Base-by-base conservation (phyloP, 257 asterid genomes). In the Nicotiana benthamiana region DNA sequence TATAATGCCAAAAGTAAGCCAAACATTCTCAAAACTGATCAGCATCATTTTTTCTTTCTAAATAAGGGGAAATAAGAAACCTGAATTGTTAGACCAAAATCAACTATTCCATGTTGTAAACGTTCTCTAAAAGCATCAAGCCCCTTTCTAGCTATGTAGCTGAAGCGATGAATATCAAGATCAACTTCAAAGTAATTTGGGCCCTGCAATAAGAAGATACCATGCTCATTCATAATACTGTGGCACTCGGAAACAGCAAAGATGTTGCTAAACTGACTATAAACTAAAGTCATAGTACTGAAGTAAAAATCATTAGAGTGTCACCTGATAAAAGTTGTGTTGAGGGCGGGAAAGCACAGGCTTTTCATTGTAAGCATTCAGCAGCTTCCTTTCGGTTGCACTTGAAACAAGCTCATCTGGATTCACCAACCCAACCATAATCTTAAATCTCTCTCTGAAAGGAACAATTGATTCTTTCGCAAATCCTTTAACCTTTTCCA, bases 261-360 rank as follows among this genome's bases (percentile, higher is more conserved):
- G 22, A 43, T 70, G 75, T 82, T 64, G 74, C 64, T 32, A 62
- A 77, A 53, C 68, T 76, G 61, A 4, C 20, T 3, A 27, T 13
- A 52, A 10, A 52, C 32, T n/a, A 16, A 65, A 63, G 32, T 65
- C 46, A 53, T n/a, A 3, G 20, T 64, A 62, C 56, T 43, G 51
- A 83, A 59, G 54, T 77, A 32, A 72, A 36, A 51, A 57, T 80
- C 57, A 30, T 48, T 22, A 9, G 59, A 60, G 56, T 40, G 54
- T 32, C 75, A 86, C 93, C 92, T 89, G 92, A 86, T 86, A 88
- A 86, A 91, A 92, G 68, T 85, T 80, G 74, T 92, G 97, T 77
- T 92, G 97, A 64, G 97, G 97, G 34, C 97, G 97, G 34, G 97
- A 92, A 84, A 92, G 95, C 81, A 92, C 97, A 1, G 94, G 95